Conservation (phyloP, 2,329 filamentous ascomycete species). For the Aspergillus udagawae region DNA sequence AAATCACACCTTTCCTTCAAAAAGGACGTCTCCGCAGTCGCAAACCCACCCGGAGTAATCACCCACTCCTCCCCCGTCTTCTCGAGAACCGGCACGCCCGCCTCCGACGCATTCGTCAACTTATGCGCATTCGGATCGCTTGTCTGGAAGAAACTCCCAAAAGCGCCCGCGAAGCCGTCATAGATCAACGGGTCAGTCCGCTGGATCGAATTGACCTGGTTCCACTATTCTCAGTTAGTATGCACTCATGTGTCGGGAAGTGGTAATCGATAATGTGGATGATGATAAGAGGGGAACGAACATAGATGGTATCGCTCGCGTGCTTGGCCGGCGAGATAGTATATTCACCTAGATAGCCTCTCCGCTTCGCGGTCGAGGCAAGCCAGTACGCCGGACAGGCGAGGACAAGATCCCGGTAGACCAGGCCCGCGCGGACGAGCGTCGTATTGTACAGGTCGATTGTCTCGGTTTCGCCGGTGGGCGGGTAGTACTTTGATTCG, state of each 20-base stretch:
- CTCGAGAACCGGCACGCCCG: constrained; percentile 42
- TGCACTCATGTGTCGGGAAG: not conserved
- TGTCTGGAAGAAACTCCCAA: constrained; percentile 58
- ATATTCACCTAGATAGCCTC: constrained; percentile 57
- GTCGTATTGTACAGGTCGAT: constrained; percentile 48
- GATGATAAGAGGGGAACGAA: constrained; percentile 26
- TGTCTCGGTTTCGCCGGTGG: constrained; percentile 45
- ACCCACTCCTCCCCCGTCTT: constrained; percentile 48
- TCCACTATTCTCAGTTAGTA: constrained; percentile 45
- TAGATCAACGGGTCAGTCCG: constrained; percentile 52
- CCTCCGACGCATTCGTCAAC: constrained; percentile 43
- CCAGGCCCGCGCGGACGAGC: constrained; percentile 51
- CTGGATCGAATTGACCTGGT: constrained; percentile 52
- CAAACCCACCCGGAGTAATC: constrained; percentile 45
- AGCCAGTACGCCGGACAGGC: constrained; percentile 60
- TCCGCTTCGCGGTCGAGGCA: constrained; percentile 40
- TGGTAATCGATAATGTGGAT: not conserved
- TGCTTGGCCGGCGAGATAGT: constrained; percentile 57
- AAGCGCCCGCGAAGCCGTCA: constrained; percentile 54
- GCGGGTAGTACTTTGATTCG: constrained; percentile 47
- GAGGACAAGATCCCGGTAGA: constrained; percentile 57
- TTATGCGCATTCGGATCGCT: constrained; percentile 58
- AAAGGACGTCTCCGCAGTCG: constrained; percentile 32
- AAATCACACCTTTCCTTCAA: constrained; percentile 51
- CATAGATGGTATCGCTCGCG: constrained; percentile 55